These are phyloP conservation scores for Colletotrichum tabaci DNA, from an alignment of 2,329 filamentous ascomycete genomes.

Conservation along the genomic window DNA sequence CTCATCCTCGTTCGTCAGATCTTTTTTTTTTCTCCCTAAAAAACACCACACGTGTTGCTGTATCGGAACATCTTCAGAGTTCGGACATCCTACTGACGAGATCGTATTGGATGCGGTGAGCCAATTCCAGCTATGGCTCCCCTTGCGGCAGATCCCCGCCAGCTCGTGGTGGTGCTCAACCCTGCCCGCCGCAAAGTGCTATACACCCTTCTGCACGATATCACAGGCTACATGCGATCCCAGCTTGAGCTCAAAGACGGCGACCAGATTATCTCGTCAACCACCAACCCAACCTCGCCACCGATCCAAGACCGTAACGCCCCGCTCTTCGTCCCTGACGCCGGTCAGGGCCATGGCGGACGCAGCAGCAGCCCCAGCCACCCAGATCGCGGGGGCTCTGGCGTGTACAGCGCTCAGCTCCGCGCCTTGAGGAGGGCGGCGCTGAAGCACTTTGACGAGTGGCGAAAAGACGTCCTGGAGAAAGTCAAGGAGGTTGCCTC, in stretches of 20 bases:
- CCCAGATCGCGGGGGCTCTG: conserved; percentile 37
- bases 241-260: conserved; percentile 60
- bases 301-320: conserved; percentile 20
- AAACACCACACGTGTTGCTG: not conserved
- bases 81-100: not conserved
- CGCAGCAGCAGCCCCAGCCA: conserved; percentile 38
- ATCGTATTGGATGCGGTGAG: conserved; percentile 19
- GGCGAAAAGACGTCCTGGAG: conserved; percentile 79
- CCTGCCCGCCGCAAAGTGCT: conserved; percentile 66
- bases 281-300: conserved; percentile 2
- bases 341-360: conserved; percentile 21
- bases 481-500: conserved; percentile 79
- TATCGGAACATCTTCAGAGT: not conserved
- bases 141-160: conserved; percentile 67
- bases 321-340: conserved; percentile 46
- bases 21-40: not conserved
- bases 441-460: conserved; percentile 81
- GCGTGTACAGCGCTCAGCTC: conserved; percentile 45
- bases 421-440: conserved; percentile 64
- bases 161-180: conserved; percentile 69
- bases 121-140: conserved; percentile 65
- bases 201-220: conserved; percentile 65
- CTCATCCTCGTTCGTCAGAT: not conserved
- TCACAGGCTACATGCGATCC: conserved; percentile 68
- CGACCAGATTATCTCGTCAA: conserved; percentile 22